A percentile compares a stretch with the other conserved stretches of the same genome.
These are phyloP conservation scores for Penicillium ochrochloron DNA, from an alignment of 495 filamentous ascomycete genomes.

Conservation along the genomic window DNA sequence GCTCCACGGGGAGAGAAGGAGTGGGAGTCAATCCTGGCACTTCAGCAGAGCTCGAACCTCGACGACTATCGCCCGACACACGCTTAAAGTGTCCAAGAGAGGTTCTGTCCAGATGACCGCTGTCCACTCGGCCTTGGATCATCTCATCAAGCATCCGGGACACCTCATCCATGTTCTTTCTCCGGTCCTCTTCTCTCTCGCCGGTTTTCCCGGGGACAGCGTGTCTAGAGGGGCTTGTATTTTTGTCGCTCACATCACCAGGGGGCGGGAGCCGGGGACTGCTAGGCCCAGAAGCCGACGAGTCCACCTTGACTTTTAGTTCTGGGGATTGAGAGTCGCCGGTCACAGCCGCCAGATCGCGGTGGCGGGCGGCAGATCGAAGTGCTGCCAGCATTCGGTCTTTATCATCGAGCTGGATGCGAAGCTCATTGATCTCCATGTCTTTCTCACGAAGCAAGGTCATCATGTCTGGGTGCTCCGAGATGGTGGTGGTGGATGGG, in stretches of 20 bases:
- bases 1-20: constrained; percentile 13
- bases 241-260: constrained; percentile 23
- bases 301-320: constrained; percentile 38
- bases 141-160: constrained; percentile 90
- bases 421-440: constrained; percentile 87
- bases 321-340: constrained; percentile 45
- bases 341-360: constrained; percentile 77
- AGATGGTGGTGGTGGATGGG: constrained; percentile 55
- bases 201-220: constrained; percentile 31
- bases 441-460: constrained; percentile 84
- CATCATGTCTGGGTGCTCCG: constrained; percentile 70
- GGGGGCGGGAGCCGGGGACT: constrained; percentile 28
- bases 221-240: constrained; percentile 25
- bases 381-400: constrained; percentile 90
- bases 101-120: constrained; percentile 64
- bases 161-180: constrained; percentile 83
- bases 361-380: constrained; percentile 82
- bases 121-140: constrained; percentile 85
- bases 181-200: constrained; percentile 52
- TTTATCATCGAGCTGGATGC: constrained; percentile 91
- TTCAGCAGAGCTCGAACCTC: constrained; percentile 40
- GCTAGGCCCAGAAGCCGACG: constrained; percentile 36
- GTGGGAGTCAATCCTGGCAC: constrained; percentile 37
- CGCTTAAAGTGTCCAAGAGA: constrained; percentile 58
- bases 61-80: constrained; percentile 44